A percentile compares a stretch with the other conserved stretches of the same genome.
Evolutionary conservation across 495 filamentous ascomycete genomes (phyloP).

Genomic region (Letharia columbiana): DNA sequence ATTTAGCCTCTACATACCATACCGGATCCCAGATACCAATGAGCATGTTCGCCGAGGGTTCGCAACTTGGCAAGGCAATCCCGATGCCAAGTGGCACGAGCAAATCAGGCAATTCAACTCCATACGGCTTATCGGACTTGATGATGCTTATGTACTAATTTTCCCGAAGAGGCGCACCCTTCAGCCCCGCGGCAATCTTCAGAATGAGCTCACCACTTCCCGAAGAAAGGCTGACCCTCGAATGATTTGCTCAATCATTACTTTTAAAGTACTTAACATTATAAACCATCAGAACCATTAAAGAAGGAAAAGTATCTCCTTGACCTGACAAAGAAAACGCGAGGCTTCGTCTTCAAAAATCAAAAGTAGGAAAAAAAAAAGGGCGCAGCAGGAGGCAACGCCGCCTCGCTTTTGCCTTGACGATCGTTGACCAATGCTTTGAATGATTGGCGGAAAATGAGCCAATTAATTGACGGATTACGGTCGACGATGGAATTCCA

Average conservation of each 20-base stretch:
- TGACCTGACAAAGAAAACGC: neutral
- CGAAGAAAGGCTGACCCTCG: neutral
- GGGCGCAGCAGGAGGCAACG: conserved; percentile 1
- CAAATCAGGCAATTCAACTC: neutral
- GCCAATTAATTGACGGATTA: neutral
- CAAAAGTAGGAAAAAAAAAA: neutral
- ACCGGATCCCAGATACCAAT: neutral
- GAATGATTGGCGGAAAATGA: neutral
- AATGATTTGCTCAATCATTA: neutral
- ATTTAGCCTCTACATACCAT: neutral
- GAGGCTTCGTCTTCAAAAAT: neutral
- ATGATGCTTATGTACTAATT: neutral
- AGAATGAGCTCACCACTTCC: conserved; percentile 9
- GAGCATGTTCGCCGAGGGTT: neutral
- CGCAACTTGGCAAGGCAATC: neutral
- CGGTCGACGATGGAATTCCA: neutral
- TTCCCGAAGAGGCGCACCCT: conserved; percentile 1
- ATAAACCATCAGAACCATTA: neutral
- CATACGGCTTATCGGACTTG: neutral
- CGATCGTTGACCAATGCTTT: neutral
- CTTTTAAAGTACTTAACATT: too few relatives aligned
- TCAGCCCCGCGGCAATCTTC: neutral
- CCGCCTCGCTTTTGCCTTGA: conserved; percentile 3
- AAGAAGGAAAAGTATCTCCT: neutral
- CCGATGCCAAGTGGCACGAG: neutral